Percentiles rank a stretch among this genome's conserved stretches.
Evolutionary conservation across 2,329 filamentous ascomycete species (phyloP).

Genomic region (Pseudogymnoascus sp.): DNA sequence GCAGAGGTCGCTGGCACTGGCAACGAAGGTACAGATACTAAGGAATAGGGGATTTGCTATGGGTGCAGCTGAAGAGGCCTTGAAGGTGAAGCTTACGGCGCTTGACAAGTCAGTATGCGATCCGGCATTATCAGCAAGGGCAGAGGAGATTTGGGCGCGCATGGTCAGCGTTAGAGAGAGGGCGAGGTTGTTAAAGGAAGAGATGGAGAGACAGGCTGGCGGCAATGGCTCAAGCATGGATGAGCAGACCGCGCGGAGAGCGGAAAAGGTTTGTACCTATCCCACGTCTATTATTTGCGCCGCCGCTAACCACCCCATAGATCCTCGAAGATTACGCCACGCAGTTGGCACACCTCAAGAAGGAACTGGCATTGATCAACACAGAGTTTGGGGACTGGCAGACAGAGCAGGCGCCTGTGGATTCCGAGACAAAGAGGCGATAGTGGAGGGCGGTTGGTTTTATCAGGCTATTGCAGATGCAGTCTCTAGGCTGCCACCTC

Average conservation of each 20-base stretch:
- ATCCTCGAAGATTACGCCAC: conserved; percentile 75
- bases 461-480: neutral
- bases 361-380: conserved; percentile 46
- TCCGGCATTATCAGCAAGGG: conserved; percentile 62
- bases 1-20: conserved; percentile 63
- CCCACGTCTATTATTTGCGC: conserved; percentile 14
- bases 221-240: conserved; percentile 50
- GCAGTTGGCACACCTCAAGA: conserved; percentile 67
- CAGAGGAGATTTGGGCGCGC: conserved; percentile 79
- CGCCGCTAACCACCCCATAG: conserved; percentile 34
- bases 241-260: conserved; percentile 60
- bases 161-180: conserved; percentile 67
- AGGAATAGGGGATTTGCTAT: conserved; percentile 74
- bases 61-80: conserved; percentile 68
- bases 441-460: neutral
- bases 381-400: conserved; percentile 47
- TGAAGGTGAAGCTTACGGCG: conserved; percentile 60
- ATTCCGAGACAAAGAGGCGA: conserved; percentile 3
- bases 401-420: conserved; percentile 27
- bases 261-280: conserved; percentile 56
- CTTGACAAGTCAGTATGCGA: conserved; percentile 65
- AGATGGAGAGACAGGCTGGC: conserved; percentile 59
- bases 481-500: neutral
- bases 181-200: conserved; percentile 61
- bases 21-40: conserved; percentile 71